Conservation (phyloP, 73 alveolate genomes). For the Diophrys sp. region DNA sequence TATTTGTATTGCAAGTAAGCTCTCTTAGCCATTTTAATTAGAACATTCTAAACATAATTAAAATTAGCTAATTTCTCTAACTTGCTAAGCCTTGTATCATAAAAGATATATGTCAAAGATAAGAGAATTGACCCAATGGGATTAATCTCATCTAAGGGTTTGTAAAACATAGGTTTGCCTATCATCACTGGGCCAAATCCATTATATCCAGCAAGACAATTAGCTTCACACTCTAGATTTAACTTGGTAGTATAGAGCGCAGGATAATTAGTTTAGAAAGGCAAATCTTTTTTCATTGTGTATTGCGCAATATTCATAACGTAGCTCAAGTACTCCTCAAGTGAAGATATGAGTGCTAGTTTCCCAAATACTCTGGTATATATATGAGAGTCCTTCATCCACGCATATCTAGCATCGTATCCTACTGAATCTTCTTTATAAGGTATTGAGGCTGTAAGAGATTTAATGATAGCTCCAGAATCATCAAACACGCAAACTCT, state of each 20-base stretch:
- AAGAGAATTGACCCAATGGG: slow-evolving; percentile 31
- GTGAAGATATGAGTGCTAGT: slow-evolving; percentile 10
- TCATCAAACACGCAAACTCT: slow-evolving; percentile 27
- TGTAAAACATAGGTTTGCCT: slow-evolving; percentile 31
- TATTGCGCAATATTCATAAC: slow-evolving; percentile 22
- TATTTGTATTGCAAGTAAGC: slow-evolving; percentile 26
- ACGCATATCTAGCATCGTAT: slow-evolving; percentile 22
- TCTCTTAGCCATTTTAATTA: slow-evolving; percentile 22
- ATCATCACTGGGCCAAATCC: slow-evolving; percentile 27
- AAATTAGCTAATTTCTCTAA: slow-evolving; percentile 29
- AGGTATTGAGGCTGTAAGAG: slow-evolving; percentile 37
- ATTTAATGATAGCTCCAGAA: slow-evolving; percentile 34
- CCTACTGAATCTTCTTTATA: slow-evolving; percentile 10
- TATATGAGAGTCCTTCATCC: slow-evolving; percentile 31
- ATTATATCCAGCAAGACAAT: slow-evolving; percentile 35
- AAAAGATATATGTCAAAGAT: slow-evolving; percentile 26
- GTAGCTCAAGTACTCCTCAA: slow-evolving; percentile 19
- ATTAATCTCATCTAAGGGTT: slow-evolving; percentile 29
- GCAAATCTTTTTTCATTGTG: slow-evolving; percentile 10
- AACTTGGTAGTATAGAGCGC: slow-evolving; percentile 15
- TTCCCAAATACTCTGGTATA: slow-evolving; percentile 13
- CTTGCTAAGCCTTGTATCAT: slow-evolving; percentile 27
- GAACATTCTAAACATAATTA: slow-evolving; percentile 15
- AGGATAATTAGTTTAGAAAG: slow-evolving; percentile 27
- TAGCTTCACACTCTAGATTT: slow-evolving; percentile 20